Base-by-base conservation (phyloP, 164 flowering plant species). In the Buxus sempervirens region DNA sequence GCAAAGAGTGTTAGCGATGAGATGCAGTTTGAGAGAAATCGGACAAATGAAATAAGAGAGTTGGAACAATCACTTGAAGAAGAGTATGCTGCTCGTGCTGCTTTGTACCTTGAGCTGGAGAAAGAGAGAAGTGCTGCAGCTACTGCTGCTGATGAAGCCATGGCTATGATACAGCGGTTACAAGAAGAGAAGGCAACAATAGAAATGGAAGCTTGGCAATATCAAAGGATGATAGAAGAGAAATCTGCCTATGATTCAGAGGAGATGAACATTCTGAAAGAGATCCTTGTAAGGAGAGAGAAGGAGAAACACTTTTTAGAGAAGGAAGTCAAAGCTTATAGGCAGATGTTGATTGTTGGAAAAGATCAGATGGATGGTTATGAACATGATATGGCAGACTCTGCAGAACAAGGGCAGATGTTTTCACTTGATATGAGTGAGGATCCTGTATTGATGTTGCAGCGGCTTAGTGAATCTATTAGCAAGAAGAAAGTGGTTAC, bases 111-210 rank as follows among this genome's bases (percentile, higher is more conserved):
- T 65, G 97, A 95, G 76, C 85, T 95, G 63, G 97, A 95, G 74
- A 82, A 87, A 78, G 99, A 95, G 81, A 90, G 97, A 80, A 87
- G 76, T 75, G 91, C 98, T 63, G 92, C 98, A 73, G 93, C 97
- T 25, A 67, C 82, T 45, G 97, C 98, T 67, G 89, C 97, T 57
- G 94, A 95, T 74, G 99, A 95, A 80, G 91, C 99, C 57, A 86
- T 92, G 98, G 87, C 91, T 9, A 95, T 95, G 98, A 95, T 95
- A 63, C 73, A 82, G 68, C 96, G 97, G 25, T 80, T 95, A 21
- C 97, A 91, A 72, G 83, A 86, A 84, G 98, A 95, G 76, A 92
- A 92, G 80, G 99, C 99, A 64, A 71, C 83, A 2, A 74, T 86
- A 53, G 92, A 89, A 78, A 88, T 95, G 96, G 96, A 90, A 71